Conservation (phyloP, 805 yeast genomes). For the Pichia sporocuriosa region DNA sequence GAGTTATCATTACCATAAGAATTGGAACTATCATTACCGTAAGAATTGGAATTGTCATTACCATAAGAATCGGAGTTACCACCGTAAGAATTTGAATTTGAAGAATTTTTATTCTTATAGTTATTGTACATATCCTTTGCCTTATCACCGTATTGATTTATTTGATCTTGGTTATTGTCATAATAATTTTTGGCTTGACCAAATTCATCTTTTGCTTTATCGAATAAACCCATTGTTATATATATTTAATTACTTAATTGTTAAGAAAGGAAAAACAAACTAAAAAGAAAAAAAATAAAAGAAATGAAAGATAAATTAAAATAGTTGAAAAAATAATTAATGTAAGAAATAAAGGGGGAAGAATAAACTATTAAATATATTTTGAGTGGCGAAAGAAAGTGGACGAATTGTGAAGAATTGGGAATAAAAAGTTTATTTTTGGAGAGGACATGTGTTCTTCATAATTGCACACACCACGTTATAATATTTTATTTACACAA, state of each 20-base stretch:
- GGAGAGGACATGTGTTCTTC: too few relatives aligned
- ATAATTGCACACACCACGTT: too few relatives aligned
- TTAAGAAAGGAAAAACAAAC: background rate
- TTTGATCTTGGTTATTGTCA: slow-evolving; percentile 4
- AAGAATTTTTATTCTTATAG: slow-evolving; percentile 17
- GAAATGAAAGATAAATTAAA: too few relatives aligned
- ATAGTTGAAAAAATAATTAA: too few relatives aligned
- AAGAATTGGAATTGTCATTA: slow-evolving; percentile 25
- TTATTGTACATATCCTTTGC: slow-evolving; percentile 7
- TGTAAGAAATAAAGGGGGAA: too few relatives aligned
- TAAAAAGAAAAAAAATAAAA: too few relatives aligned
- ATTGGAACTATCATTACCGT: slow-evolving; percentile 26
- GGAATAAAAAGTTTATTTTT: too few relatives aligned
- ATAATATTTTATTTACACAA: too few relatives aligned
- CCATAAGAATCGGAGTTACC: slow-evolving; percentile 30
- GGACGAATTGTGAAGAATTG: too few relatives aligned
- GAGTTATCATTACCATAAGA: slow-evolving; percentile 19
- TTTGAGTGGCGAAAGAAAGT: too few relatives aligned
- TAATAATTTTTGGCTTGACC: slow-evolving; percentile 2
- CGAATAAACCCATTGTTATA: slow-evolving; percentile 17
- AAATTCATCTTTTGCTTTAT: slow-evolving; percentile 1
- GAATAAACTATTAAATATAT: too few relatives aligned
- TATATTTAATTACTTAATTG: background rate
- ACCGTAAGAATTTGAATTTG: too few relatives aligned
- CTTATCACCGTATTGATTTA: slow-evolving; percentile 2